phyloP scores from a whole-genome alignment of 1,139 yeast genomes.

The Debaryomyces coudertii region DNA sequence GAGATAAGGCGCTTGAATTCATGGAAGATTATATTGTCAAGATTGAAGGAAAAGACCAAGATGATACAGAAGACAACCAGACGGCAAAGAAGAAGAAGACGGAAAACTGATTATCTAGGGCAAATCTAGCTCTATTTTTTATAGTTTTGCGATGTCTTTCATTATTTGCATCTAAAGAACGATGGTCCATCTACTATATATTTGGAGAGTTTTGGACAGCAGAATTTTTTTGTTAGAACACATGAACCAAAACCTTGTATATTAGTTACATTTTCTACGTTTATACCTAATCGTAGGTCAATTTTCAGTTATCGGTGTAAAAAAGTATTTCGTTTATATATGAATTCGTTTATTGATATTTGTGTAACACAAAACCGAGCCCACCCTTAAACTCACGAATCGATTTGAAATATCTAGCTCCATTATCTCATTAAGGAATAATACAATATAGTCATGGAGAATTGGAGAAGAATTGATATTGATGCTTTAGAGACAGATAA shows the following conservation, averaged over 20 bases:
- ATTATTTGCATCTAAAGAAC: background rate
- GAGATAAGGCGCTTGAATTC: conserved; percentile 36
- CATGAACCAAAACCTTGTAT: conserved; percentile 1
- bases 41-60: conserved; percentile 12
- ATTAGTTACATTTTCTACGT: conserved; percentile 1
- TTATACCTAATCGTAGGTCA: conserved; percentile 8
- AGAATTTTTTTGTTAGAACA: background rate
- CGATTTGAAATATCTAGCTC: background rate
- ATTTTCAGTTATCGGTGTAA: background rate
- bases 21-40: conserved; percentile 36
- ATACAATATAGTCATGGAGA: conserved; percentile 32
- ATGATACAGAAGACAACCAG: conserved; percentile 14
- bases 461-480: conserved; percentile 84
- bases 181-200: background rate
- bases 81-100: conserved; percentile 9
- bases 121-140: background rate
- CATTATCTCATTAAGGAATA: conserved; percentile 7
- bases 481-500: conserved; percentile 88
- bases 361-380: conserved; percentile 9
- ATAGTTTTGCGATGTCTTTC: background rate
- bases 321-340: background rate
- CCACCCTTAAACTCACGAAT: conserved; percentile 8
- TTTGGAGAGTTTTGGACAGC: background rate
- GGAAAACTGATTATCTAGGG: background rate
- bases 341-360: background rate